A percentile compares a stretch with the other conserved stretches of the same genome.
These are phyloP conservation scores for Amesomyces nigricolor DNA, from an alignment of 2,329 filamentous ascomycete species.

Conservation along the genomic window DNA sequence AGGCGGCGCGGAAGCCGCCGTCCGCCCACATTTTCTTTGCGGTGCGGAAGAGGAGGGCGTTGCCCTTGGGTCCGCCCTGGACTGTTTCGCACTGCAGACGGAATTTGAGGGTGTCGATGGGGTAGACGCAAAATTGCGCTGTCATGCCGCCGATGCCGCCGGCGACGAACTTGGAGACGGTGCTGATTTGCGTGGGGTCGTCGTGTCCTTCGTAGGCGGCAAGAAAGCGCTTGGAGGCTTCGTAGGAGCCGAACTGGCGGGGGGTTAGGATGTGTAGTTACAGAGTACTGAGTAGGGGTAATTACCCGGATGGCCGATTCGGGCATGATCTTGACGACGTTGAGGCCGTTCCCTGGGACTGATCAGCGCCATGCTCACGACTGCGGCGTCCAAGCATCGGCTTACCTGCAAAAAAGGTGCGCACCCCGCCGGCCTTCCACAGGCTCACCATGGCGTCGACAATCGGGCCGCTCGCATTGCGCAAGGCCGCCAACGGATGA, in stretches of 20 bases:
- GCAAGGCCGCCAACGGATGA: constrained; percentile 57
- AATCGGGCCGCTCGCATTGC: constrained; percentile 64
- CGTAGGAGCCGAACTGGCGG: constrained; percentile 83
- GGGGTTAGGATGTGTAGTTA: constrained; percentile 18
- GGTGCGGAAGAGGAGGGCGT: constrained; percentile 74
- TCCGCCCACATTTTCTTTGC: constrained; percentile 79
- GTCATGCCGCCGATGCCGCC: constrained; percentile 91
- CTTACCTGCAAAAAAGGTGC: constrained; percentile 88
- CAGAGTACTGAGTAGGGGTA: not conserved
- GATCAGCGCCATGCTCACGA: constrained; percentile 4
- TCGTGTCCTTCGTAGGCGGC: constrained; percentile 83
- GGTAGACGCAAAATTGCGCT: constrained; percentile 94
- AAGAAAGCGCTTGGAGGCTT: constrained; percentile 84
- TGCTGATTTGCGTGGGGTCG: constrained; percentile 72
- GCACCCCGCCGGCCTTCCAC: constrained; percentile 78
- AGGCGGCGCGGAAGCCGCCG: constrained; percentile 70
- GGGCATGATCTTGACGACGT: constrained; percentile 96
- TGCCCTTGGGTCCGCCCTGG: constrained; percentile 74
- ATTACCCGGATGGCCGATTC: constrained; percentile 84
- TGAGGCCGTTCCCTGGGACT: constrained; percentile 80
- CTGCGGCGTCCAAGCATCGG: not conserved
- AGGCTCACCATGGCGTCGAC: constrained; percentile 68
- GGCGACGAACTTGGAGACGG: constrained; percentile 82
- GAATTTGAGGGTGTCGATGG: constrained; percentile 77
- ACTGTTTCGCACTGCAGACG: constrained; percentile 92